Evolutionary conservation across 495 filamentous ascomycete species (phyloP), one percentile per base, ranked within the genome.

Genomic region (Tuber microsphaerosporum): DNA sequence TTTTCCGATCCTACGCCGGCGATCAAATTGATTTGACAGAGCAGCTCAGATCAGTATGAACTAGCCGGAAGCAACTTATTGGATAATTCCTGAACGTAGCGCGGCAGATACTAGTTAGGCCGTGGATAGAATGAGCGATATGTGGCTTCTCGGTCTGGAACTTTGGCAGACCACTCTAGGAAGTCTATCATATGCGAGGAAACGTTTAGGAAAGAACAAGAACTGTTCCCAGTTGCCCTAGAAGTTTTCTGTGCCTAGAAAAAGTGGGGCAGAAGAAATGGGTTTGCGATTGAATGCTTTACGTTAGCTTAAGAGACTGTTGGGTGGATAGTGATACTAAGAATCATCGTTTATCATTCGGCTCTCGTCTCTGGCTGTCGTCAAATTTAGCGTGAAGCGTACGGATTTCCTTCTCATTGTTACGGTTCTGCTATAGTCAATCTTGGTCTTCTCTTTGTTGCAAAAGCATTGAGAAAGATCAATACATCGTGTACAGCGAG

Each of bases 381-480:
- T 34, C 26, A 17, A 19, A 8, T 34, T 34, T 31, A 7, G 26
- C 14, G 14, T 34, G 56, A 34, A 26, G 56, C 0, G 26, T 17
- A 6, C 56, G 26, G 4, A 8, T 65, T 65, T 34, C 31, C 56
- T 17, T 17, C 56, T 34, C 14, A 26, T 34, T 65, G 26, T 31
- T 26, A 34, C 14, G 26, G 14, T 1, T 61, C 26, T 65, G 3
- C 34, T 2, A 17, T 26, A 26, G 56, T 19, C 26, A 34, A 14
- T 34, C 56, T 69, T 70, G 48, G 34, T n/a, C 43, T 70, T 70
- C 37, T 75, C 68, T 41, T 43, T 37, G 26, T 71, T n/a, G n/a
- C n/a, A n/a, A n/a, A n/a, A n/a, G n/a, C n/a, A n/a, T n/a, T n/a
- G n/a, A n/a, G n/a, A n/a, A n/a, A n/a, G n/a, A n/a, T n/a, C n/a